These are phyloP conservation scores for Penicillium longicatenatum DNA, from an alignment of 495 filamentous ascomycete species.

Conservation along the genomic window DNA sequence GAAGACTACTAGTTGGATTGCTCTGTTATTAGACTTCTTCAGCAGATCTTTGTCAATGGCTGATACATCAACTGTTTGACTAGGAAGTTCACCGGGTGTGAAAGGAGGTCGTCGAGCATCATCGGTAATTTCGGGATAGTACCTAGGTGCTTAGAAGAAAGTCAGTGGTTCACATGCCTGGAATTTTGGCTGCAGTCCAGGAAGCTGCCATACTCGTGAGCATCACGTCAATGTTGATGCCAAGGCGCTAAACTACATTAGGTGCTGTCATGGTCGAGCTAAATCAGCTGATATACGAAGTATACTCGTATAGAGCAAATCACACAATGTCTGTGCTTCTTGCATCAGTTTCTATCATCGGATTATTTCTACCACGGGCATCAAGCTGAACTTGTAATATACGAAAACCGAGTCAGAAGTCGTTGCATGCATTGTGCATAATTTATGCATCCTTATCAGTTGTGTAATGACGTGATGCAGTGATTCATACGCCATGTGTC, in stretches of 20 bases:
- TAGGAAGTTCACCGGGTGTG: constrained; percentile 21
- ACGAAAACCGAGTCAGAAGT: too few relatives aligned
- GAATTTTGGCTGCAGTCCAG: too few relatives aligned
- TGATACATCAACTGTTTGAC: constrained; percentile 24
- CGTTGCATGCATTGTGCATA: too few relatives aligned
- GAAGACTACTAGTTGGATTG: too few relatives aligned
- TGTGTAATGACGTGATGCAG: neutral
- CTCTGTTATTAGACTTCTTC: too few relatives aligned
- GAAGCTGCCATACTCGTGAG: neutral
- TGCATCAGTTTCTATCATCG: neutral
- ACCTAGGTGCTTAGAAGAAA: too few relatives aligned
- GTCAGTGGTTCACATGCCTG: too few relatives aligned
- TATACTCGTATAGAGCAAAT: constrained; percentile 15
- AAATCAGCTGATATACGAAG: constrained; percentile 12
- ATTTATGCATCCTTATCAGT: too few relatives aligned
- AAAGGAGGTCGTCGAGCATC: constrained; percentile 29
- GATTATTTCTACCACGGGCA: too few relatives aligned
- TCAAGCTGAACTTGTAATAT: too few relatives aligned
- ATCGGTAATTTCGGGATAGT: constrained; percentile 26
- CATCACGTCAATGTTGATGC: neutral
- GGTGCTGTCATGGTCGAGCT: neutral
- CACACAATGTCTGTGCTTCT: constrained; percentile 2
- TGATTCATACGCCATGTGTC: neutral
- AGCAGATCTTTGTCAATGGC: constrained; percentile 26
- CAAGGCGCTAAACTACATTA: neutral